Base-by-base conservation (phyloP, 1,284 basidiomycete genomes). In the Termitomyces sp. region DNA sequence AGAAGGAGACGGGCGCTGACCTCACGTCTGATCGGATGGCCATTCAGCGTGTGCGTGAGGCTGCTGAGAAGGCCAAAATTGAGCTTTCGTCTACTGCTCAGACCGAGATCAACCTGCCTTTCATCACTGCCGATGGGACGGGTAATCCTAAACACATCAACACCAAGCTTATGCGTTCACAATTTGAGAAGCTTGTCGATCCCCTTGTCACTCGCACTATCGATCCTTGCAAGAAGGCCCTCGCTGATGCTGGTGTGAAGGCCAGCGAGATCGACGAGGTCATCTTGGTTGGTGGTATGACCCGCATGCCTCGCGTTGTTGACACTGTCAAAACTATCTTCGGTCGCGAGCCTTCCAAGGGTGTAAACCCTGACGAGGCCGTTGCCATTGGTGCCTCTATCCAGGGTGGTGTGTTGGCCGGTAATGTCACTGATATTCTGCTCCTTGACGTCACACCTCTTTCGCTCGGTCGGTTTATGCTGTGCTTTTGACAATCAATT, bases 61-160 rank as follows among this genome's bases (percentile, higher is more conserved):
- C 96, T 28, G 94, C 95, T 28, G 96, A 98, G 81, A 98, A 98
- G 81, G 96, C 96, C 63, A 99, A 99, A 85, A 97, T 97, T 57
- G 96, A 98, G 72, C 80, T 98, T 21, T 98, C 94, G 39, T 94
- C 92, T 26, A 92, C 94, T 5, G 79, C 89, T 0, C 90, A 95
- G 71, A 99, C 95, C 52, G 96, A 98, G 72, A 86, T 98, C 76
- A 96, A 95, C 73, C 73, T 98, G 64, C 96, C 95, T 2, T 98
- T 98, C 83, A 97, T 99, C 74, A 95, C 94, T 55, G 94, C 94
- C 28, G 93, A 95, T 67, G 90, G 92, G 4, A 84, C 87, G 8
- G 96, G 96, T 24, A 24, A 24, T 21, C 93, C 96, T 58, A 95
- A 96, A 77, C 96, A 98, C 75, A 94, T 98, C 78, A 98, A 98